Base-by-base conservation (phyloP, 2,329 filamentous ascomycete species). In the Dactylellina sp. region DNA sequence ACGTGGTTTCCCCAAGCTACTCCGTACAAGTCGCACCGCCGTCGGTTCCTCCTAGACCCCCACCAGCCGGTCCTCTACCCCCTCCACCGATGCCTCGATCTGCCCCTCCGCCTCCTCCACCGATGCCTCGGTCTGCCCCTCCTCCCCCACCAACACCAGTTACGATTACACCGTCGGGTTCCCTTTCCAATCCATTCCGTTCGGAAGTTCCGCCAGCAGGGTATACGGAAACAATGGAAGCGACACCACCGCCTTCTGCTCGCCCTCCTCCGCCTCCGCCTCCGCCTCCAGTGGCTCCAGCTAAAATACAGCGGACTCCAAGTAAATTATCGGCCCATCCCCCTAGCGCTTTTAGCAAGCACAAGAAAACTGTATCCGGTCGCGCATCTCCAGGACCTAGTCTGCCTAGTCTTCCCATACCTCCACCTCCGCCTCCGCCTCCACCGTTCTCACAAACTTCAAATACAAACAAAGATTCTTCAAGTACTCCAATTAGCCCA, bases 101-200 rank as follows among this genome's bases (percentile, higher is more conserved):
- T 14, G 60, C 44, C 7, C 28, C 66, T n/a, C 35, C 59, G 14
- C 66, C 68, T 42, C 50, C 61, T 39, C 60, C 61, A 25, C 57
- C 59, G 12, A 59, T 60, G 47, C 28, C 44, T 9, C 37, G 25
- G 7, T 35, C 60, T 12, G 42, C 52, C 28, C 44, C 68, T 32
- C 52, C 49, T 9, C 68, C 62, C 1, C 68, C 65, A 6, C n/a
- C 49, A 2, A 28, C 46, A 42, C 35, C 59, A 9, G 49, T 35
- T n/a, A 37, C 40, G 18, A n/a, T 56, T 4, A 20, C 40, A 18
- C 68, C 68, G 2, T 2, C 65, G 5, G 68, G 68, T 11, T 37
- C 68, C 14, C 37, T 72, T 1, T 44, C 68, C 14, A 72, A 72
- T 18, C 68, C 68, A 6, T 72, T 72, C 39, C 60, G 68, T 12